Percentiles rank a stretch among this genome's conserved stretches.
Conservation (phyloP, 2,329 filamentous ascomycete genomes). For the Coniochaeta pulveracea region DNA sequence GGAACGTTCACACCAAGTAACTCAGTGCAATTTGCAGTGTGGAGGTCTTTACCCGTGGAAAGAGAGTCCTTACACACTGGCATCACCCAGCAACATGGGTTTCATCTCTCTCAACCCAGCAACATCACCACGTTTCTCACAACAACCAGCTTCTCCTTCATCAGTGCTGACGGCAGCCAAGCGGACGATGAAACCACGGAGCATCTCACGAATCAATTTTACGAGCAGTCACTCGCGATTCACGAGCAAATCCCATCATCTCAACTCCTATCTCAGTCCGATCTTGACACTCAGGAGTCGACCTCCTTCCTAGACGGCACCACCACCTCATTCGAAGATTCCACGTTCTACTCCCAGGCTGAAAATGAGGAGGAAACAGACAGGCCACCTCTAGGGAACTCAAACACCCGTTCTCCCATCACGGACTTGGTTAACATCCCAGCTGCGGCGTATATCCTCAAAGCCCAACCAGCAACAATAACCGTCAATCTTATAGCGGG, state of each 20-base stretch:
- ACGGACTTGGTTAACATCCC: conserved; percentile 62
- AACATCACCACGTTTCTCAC: conserved; percentile 35
- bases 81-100: conserved; percentile 37
- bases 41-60: conserved; percentile 42
- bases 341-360: conserved; percentile 7
- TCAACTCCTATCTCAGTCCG: conserved; percentile 27
- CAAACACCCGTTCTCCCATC: conserved; percentile 25
- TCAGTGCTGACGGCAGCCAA: conserved; percentile 14
- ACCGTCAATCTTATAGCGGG: conserved; percentile 75
- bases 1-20: background rate
- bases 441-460: conserved; percentile 48
- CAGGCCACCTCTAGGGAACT: conserved; percentile 3
- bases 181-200: conserved; percentile 10
- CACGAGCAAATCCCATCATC: conserved; percentile 57
- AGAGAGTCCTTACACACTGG: conserved; percentile 35
- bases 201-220: conserved; percentile 50
- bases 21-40: conserved; percentile 24
- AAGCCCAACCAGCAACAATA: conserved; percentile 67
- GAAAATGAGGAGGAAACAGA: background rate
- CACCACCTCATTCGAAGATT: conserved; percentile 25
- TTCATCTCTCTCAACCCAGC: conserved; percentile 11
- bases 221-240: conserved; percentile 64
- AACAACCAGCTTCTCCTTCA: conserved; percentile 26
- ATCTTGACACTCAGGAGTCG: conserved; percentile 4
- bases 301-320: conserved; percentile 21